Percentiles rank a stretch among this genome's conserved stretches.
Evolutionary conservation across 2,329 filamentous ascomycete species (phyloP).

Genomic region (Arthrobotrys megalospora): DNA sequence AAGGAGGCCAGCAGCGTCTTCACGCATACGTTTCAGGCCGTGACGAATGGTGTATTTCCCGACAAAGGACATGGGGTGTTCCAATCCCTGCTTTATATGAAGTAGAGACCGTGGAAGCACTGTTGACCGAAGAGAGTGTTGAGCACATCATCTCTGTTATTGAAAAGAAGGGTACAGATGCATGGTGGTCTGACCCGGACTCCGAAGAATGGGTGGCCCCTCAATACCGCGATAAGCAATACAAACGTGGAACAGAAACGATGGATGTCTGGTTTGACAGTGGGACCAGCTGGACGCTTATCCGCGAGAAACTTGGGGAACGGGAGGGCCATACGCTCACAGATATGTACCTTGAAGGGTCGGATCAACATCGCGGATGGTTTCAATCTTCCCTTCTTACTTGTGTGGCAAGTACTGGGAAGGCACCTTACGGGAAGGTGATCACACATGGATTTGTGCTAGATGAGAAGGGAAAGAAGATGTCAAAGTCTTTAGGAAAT

Average conservation of each 20-base stretch:
- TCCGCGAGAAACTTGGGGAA: conserved; percentile 67
- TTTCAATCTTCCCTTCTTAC: conserved; percentile 97
- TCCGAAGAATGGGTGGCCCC: conserved; percentile 79
- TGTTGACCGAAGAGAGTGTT: conserved; percentile 85
- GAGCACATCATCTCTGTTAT: conserved; percentile 87
- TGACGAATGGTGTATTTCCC: conserved; percentile 97
- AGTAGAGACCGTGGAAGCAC: conserved; percentile 76
- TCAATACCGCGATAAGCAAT: conserved; percentile 71
- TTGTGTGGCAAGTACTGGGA: conserved; percentile 76
- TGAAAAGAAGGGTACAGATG: conserved; percentile 83
- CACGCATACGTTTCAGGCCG: conserved; percentile 88
- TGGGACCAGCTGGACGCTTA: conserved; percentile 85
- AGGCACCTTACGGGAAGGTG: conserved; percentile 86
- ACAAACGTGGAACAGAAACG: conserved; percentile 86
- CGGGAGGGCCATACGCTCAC: conserved; percentile 72
- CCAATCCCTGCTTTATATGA: conserved; percentile 93
- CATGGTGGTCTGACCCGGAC: conserved; percentile 89
- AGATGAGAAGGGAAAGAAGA: conserved; percentile 91
- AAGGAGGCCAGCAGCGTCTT: conserved; percentile 79
- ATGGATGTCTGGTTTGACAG: conserved; percentile 99
- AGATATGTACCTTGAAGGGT: conserved; percentile 93
- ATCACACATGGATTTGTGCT: conserved; percentile 96
- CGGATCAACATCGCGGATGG: conserved; percentile 97
- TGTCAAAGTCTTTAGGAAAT: conserved; percentile 98
- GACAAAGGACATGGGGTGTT: conserved; percentile 95